Evolutionary conservation across 2,329 filamentous ascomycete genomes (phyloP), one percentile per base, ranked within the genome.

Genomic region (Penicillium expansum): DNA sequence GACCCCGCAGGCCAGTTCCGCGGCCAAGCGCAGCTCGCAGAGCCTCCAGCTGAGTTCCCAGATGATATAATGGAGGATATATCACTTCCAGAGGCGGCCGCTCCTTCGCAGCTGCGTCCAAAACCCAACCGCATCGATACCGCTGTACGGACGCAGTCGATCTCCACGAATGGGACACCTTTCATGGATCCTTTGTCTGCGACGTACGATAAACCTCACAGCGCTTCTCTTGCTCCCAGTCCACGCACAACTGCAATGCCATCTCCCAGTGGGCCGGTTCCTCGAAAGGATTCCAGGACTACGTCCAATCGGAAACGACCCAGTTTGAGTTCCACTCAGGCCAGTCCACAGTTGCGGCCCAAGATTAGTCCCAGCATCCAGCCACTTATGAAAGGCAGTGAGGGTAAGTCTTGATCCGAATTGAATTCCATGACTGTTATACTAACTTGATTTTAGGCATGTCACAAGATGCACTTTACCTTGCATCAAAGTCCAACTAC

Each of bases 401-500:
- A 83, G 59, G 77, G 85, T 86, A 76, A 76, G 81, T 35, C 77
- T 39, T 29, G 47, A 48, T 24, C 29, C 39, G 39, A 33, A 30
- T 35, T 27, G 73, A 30, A 42, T 9, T 16, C 1, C 24, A 29
- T 20, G 24, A 16, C 49, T 24, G 7, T 43, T 22, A 52, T 56
- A 43, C 42, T 56, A 49, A 58, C 48, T 38, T 48, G 37, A 24
- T 56, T 5, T 61, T 65, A 75, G 76, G 76, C 35, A 71, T 83
- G 16, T 77, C 83, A 20, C 80, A 83, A 35, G 83, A 86, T 56
- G 84, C 86, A n/a, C 82, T 91, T 29, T 83, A 97, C 43, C 82
- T 99, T 29, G 90, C 92, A 35, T 91, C 90, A 16, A 97, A 97
- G 73, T 97, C 93, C 2, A 99, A 99, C 69, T 99, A 99, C 69